A percentile compares a stretch with the other conserved stretches of the same genome.
Evolutionary conservation across 108 stramenopile genomes (phyloP).

Genomic region (Fistulifera solaris): DNA sequence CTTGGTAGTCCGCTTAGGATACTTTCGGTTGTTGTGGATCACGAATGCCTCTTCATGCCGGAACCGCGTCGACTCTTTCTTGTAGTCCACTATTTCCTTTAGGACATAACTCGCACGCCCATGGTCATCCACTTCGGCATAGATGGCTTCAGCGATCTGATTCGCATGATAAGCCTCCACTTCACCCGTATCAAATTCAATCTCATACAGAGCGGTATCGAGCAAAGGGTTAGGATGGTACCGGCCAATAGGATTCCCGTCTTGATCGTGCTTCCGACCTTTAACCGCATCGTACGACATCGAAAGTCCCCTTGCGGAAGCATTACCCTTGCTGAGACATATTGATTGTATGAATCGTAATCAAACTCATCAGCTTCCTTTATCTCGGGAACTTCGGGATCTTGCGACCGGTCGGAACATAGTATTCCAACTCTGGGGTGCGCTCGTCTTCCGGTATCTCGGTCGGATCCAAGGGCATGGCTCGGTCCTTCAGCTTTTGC

Average conservation of each 20-base stretch:
- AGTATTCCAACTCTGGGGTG: not conserved
- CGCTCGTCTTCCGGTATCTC: not conserved
- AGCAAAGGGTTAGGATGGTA: slow-evolving; percentile 29
- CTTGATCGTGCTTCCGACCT: slow-evolving; percentile 16
- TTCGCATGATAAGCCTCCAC: slow-evolving; percentile 25
- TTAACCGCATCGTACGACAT: slow-evolving; percentile 16
- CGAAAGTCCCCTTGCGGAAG: slow-evolving; percentile 16
- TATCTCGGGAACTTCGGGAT: not conserved
- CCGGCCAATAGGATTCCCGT: slow-evolving; percentile 23
- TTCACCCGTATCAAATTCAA: slow-evolving; percentile 29
- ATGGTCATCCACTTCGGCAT: slow-evolving; percentile 20
- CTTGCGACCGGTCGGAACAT: not conserved
- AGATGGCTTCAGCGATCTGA: slow-evolving; percentile 29
- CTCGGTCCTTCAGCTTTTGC: not conserved
- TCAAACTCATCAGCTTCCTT: slow-evolving; percentile 11
- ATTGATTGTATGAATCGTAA: slow-evolving; percentile 16
- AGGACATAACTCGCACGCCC: slow-evolving; percentile 8
- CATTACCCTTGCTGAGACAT: slow-evolving; percentile 10
- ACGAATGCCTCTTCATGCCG: slow-evolving; percentile 1
- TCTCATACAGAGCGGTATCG: slow-evolving; percentile 25
- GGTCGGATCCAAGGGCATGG: not conserved
- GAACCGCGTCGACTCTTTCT: slow-evolving; percentile 10
- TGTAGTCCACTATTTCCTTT: slow-evolving; percentile 22
- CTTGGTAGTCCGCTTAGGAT: slow-evolving; percentile 8
- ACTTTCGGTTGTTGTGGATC: not conserved